phyloP scores from a whole-genome alignment of 257 asterid genomes.

The Striga asiatica region DNA sequence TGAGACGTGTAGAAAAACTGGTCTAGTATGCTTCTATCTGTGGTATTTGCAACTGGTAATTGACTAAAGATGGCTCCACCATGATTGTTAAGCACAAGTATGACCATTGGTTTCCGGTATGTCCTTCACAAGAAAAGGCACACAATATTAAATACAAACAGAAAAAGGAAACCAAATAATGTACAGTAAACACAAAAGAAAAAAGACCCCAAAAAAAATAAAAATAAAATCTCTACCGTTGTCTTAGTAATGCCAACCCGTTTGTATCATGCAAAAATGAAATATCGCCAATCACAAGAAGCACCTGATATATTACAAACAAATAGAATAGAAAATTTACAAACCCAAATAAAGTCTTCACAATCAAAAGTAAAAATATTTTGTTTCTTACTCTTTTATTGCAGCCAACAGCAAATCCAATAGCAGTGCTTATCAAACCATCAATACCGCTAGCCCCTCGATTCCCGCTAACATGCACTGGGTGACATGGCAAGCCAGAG shows the following conservation, averaged over 20 bases:
- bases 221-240: slow-evolving; percentile 33
- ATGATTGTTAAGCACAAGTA: slow-evolving; percentile 77
- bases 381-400: slow-evolving; percentile 70
- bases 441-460: slow-evolving; percentile 99
- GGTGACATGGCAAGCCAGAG: slow-evolving; percentile 65
- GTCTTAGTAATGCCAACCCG: slow-evolving; percentile 66
- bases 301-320: slow-evolving; percentile 33
- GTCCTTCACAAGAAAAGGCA: slow-evolving; percentile 31
- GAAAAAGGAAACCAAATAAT: slow-evolving; percentile 1
- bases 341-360: no score
- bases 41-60: slow-evolving; percentile 64
- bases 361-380: no score
- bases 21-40: slow-evolving; percentile 50
- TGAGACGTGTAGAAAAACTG: slow-evolving; percentile 93
- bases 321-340: not conserved
- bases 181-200: not conserved
- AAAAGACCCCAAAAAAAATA: not conserved
- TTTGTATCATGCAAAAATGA: slow-evolving; percentile 94
- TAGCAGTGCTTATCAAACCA: slow-evolving; percentile 89
- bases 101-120: slow-evolving; percentile 67
- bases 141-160: not conserved
- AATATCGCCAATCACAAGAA: slow-evolving; percentile 75
- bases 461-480: slow-evolving; percentile 68
- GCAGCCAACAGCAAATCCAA: slow-evolving; percentile 90
- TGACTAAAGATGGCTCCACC: slow-evolving; percentile 99